These are phyloP conservation scores for Albophoma yamanashiensis DNA, from an alignment of 2,329 filamentous ascomycete species.

Conservation along the genomic window DNA sequence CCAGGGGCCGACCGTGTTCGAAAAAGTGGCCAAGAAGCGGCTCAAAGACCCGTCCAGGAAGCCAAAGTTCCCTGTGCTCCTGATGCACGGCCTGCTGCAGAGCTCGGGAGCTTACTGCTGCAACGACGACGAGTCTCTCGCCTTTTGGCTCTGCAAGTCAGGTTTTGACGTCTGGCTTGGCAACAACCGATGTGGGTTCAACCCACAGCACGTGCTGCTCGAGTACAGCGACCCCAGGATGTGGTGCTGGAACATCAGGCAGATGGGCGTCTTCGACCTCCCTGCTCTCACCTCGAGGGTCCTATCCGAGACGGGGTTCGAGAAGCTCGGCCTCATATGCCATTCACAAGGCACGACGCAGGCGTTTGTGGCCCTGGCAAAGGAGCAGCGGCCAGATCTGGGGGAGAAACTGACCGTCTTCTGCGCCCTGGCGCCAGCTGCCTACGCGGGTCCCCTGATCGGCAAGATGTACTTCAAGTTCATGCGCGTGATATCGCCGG, in stretches of 20 bases:
- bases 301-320: constrained; percentile 70
- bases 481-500: constrained; percentile 69
- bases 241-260: constrained; percentile 94
- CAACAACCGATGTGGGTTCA: constrained; percentile 83
- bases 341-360: constrained; percentile 91
- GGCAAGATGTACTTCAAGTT: constrained; percentile 87
- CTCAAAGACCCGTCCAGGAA: constrained; percentile 27
- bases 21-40: constrained; percentile 24
- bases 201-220: constrained; percentile 63
- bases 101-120: constrained; percentile 80
- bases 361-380: constrained; percentile 77
- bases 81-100: constrained; percentile 84
- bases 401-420: constrained; percentile 79
- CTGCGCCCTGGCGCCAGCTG: constrained; percentile 82
- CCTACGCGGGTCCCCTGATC: constrained; percentile 78
- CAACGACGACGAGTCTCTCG: constrained; percentile 81
- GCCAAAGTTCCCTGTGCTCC: constrained; percentile 64
- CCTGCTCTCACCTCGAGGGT: constrained; percentile 72
- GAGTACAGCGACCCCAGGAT: constrained; percentile 71
- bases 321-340: constrained; percentile 70
- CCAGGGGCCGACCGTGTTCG: constrained; percentile 51
- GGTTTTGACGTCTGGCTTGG: constrained; percentile 95
- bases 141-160: constrained; percentile 84
- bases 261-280: constrained; percentile 87
- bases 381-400: constrained; percentile 78